These are phyloP conservation scores for Sarocladium strictum DNA, from an alignment of 2,329 filamentous ascomycete species.

Conservation along the genomic window DNA sequence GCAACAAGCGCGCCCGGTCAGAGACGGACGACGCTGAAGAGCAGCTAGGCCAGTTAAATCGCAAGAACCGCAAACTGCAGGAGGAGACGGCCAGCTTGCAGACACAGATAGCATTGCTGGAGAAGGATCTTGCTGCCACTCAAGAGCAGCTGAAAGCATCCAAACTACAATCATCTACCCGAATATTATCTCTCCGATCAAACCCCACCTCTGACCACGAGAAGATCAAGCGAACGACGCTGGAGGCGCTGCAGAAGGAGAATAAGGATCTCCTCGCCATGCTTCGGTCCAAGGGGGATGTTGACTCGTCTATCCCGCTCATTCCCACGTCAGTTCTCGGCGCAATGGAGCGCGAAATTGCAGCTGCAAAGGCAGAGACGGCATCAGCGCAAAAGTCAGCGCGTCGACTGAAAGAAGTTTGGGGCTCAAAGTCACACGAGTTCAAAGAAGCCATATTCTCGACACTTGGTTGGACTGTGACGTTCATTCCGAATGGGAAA, in stretches of 20 bases:
- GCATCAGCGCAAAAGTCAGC: slow-evolving; percentile 76
- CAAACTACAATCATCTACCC: slow-evolving; percentile 64
- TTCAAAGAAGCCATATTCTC: slow-evolving; percentile 93
- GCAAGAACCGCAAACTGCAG: slow-evolving; percentile 82
- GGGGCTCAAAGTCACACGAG: slow-evolving; percentile 82
- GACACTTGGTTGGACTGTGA: slow-evolving; percentile 88
- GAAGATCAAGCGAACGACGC: slow-evolving; percentile 74
- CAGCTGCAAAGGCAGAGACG: slow-evolving; percentile 62
- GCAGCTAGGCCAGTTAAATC: slow-evolving; percentile 73
- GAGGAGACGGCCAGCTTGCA: slow-evolving; percentile 66
- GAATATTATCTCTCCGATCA: slow-evolving; percentile 78
- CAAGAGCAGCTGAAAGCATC: slow-evolving; percentile 65
- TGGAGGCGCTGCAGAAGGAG: slow-evolving; percentile 72
- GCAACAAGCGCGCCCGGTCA: slow-evolving; percentile 60
- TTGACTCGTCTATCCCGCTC: slow-evolving; percentile 44
- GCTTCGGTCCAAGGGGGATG: slow-evolving; percentile 43
- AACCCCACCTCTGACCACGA: slow-evolving; percentile 87
- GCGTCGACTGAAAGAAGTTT: slow-evolving; percentile 84
- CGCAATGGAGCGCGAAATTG: slow-evolving; percentile 68
- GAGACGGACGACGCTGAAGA: slow-evolving; percentile 60
- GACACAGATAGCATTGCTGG: slow-evolving; percentile 63
- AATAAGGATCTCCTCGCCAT: slow-evolving; percentile 78
- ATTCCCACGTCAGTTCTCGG: slow-evolving; percentile 75
- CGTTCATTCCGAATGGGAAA: slow-evolving; percentile 95
- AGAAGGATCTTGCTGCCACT: slow-evolving; percentile 68